phyloP scores from a whole-genome alignment of 2,329 filamentous ascomycete species.

The Colletotrichum truncatum region DNA sequence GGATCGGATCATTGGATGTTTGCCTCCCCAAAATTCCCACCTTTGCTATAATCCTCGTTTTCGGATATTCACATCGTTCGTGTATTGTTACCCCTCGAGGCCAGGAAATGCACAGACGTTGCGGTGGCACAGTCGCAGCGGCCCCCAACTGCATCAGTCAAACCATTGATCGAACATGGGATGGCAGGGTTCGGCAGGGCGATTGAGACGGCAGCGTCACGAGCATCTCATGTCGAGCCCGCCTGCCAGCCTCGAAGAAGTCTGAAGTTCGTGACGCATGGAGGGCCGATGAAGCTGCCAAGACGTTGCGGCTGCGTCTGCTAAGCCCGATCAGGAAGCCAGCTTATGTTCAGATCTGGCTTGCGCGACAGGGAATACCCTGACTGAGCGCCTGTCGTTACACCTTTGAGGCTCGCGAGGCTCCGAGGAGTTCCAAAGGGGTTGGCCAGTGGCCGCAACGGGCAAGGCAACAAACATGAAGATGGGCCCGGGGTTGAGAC shows the following conservation, averaged over 20 bases:
- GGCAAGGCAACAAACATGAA: neutral
- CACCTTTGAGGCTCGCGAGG: slow-evolving; percentile 18
- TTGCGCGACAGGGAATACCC: slow-evolving; percentile 5
- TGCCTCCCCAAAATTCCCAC: neutral
- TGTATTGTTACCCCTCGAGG: neutral
- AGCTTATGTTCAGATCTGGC: neutral
- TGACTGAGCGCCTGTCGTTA: slow-evolving; percentile 2
- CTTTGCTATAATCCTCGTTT: neutral
- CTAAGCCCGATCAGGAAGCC: slow-evolving; percentile 9
- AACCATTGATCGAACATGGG: slow-evolving; percentile 9
- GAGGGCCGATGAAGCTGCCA: slow-evolving; percentile 29
- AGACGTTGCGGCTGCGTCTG: slow-evolving; percentile 24
- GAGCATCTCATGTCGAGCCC: neutral
- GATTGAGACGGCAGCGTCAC: slow-evolving; percentile 14
- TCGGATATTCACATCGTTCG: neutral
- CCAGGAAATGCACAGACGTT: neutral
- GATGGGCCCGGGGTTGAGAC: slow-evolving; percentile 9
- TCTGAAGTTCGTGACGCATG: slow-evolving; percentile 15
- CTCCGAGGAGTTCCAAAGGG: neutral
- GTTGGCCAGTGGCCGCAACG: neutral
- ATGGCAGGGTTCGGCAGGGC: slow-evolving; percentile 12
- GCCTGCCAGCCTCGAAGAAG: neutral
- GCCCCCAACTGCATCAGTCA: neutral
- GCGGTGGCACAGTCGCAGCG: neutral
- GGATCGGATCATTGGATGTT: slow-evolving; percentile 5